phyloP scores from a whole-genome alignment of 306 rosid genomes.

The Arachis stenosperma region DNA sequence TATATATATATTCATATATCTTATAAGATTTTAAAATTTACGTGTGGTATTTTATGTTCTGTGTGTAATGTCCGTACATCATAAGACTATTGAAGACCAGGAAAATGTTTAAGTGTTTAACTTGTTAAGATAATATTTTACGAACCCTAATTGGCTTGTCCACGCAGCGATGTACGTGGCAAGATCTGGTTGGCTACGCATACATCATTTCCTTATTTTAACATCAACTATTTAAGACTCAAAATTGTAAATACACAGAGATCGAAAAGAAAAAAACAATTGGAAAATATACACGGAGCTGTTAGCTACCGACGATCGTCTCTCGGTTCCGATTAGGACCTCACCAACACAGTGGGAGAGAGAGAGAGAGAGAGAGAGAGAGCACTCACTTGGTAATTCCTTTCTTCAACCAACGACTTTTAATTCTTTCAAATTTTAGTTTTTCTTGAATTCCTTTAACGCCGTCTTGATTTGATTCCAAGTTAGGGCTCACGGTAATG shows the following conservation, averaged over 20 bases:
- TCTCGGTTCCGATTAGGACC: slow-evolving; percentile 13
- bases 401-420: not conserved
- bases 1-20: too few species aligned
- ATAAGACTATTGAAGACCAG: too few species aligned
- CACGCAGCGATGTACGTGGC: slow-evolving; percentile 45
- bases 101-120: too few species aligned
- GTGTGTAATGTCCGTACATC: too few species aligned
- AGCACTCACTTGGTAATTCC: slow-evolving; percentile 18
- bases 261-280: slow-evolving; percentile 14
- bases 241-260: slow-evolving; percentile 9
- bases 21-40: too few species aligned
- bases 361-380: not conserved
- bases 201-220: slow-evolving; percentile 45
- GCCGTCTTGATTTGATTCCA: slow-evolving; percentile 27
- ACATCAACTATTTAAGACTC: not conserved
- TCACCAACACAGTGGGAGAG: not conserved
- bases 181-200: slow-evolving; percentile 35
- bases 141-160: not conserved
- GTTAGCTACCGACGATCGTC: slow-evolving; percentile 12
- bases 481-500: slow-evolving; percentile 40
- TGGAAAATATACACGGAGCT: not conserved
- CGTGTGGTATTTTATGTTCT: too few species aligned
- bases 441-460: not conserved
- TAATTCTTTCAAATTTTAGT: not conserved
- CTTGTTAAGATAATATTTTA: too few species aligned